These are phyloP conservation scores for Boletus tylopilopsis DNA, from an alignment of 768 basidiomycete genomes.

Conservation along the genomic window DNA sequence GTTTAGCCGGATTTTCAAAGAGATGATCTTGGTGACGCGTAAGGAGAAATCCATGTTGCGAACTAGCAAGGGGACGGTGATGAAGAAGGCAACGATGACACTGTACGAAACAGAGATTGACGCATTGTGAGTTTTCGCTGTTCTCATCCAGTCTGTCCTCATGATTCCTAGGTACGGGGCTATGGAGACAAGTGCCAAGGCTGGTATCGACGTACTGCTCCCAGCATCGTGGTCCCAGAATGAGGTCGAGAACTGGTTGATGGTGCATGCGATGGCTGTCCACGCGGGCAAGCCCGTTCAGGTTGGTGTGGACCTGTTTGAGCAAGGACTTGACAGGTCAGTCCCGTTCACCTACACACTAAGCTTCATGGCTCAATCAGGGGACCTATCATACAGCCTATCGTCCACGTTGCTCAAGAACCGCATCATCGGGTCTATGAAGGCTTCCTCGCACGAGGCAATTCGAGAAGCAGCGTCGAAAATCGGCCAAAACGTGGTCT, in stretches of 20 bases:
- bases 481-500: constrained; percentile 40
- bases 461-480: constrained; percentile 10
- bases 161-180: constrained; percentile 33
- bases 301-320: constrained; percentile 22
- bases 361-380: neutral
- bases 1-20: constrained; percentile 45
- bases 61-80: constrained; percentile 45
- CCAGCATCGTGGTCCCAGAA: constrained; percentile 22
- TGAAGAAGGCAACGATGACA: constrained; percentile 36
- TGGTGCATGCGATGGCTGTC: constrained; percentile 19
- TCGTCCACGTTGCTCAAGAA: constrained; percentile 38
- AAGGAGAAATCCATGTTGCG: constrained; percentile 42
- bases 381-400: constrained; percentile 12
- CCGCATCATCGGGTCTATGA: constrained; percentile 33
- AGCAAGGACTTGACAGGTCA: constrained; percentile 37
- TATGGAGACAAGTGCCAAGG: constrained; percentile 22
- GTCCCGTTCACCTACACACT: neutral
- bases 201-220: constrained; percentile 21
- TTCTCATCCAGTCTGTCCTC: no score
- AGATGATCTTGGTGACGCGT: constrained; percentile 47
- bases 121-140: constrained; percentile 39
- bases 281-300: constrained; percentile 5
- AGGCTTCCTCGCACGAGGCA: constrained; percentile 6
- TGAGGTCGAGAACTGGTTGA: constrained; percentile 26
- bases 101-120: constrained; percentile 46